A percentile compares a stretch with the other conserved stretches of the same genome.
phyloP scores from a whole-genome alignment of 2,329 filamentous ascomycete species.

The Aspergillus hortae region DNA sequence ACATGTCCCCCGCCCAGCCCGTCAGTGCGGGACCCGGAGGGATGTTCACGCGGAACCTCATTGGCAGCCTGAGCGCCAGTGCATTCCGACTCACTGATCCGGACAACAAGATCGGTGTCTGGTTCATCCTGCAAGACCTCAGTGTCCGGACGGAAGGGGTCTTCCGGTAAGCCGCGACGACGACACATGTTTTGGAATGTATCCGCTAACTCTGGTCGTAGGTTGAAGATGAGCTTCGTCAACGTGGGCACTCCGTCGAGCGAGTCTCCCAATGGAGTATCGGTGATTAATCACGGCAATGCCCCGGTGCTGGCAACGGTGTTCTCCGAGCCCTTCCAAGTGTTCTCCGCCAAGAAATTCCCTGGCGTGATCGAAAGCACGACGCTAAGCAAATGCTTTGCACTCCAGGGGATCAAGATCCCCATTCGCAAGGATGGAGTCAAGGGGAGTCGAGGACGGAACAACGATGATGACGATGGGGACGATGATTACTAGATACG shows the following conservation, averaged over 20 bases:
- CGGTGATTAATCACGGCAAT: conserved; percentile 66
- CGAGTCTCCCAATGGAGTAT: conserved; percentile 37
- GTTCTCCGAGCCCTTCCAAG: conserved; percentile 86
- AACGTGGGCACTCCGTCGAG: conserved; percentile 63
- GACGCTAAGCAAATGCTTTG: conserved; percentile 84
- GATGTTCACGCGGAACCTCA: conserved; percentile 93
- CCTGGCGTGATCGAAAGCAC: conserved; percentile 96
- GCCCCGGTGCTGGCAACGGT: conserved; percentile 79
- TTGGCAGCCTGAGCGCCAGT: conserved; percentile 85
- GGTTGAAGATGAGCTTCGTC: conserved; percentile 72
- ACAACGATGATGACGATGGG: conserved; percentile 32
- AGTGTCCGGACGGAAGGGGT: conserved; percentile 89
- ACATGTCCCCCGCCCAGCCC: conserved; percentile 35
- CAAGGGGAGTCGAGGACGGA: conserved; percentile 39
- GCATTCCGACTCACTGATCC: conserved; percentile 79
- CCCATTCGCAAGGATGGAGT: conserved; percentile 84
- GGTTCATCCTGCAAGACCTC: conserved; percentile 95
- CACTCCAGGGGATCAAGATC: conserved; percentile 91
- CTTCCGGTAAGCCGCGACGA: conserved; percentile 64
- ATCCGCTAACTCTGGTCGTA: conserved; percentile 24
- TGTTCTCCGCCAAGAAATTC: conserved; percentile 97
- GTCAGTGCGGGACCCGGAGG: conserved; percentile 57
- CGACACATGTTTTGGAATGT: too few relatives aligned
- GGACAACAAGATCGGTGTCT: conserved; percentile 79
- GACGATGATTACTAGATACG: conserved; percentile 27